Percentiles rank a stretch among this genome's conserved stretches.
Evolutionary conservation across 2,329 filamentous ascomycete species (phyloP).

Genomic region (Phoma sp.): DNA sequence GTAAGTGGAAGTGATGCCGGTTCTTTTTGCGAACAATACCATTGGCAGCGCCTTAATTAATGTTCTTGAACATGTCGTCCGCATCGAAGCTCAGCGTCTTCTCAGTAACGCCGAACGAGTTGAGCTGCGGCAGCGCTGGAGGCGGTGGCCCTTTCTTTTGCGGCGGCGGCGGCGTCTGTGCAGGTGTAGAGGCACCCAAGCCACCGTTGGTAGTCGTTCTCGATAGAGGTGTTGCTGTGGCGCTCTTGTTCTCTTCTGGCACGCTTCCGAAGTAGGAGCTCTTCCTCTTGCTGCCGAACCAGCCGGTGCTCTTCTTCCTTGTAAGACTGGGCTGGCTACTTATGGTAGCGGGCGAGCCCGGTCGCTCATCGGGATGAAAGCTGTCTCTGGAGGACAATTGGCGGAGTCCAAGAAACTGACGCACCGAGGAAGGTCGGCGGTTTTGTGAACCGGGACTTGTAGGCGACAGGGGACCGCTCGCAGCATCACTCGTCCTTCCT

Average conservation of each 20-base stretch:
- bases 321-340: slow-evolving; percentile 40
- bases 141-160: slow-evolving; percentile 46
- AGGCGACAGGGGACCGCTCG: slow-evolving; percentile 37
- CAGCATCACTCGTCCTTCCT: slow-evolving; percentile 37
- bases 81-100: slow-evolving; percentile 42
- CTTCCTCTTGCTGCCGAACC: slow-evolving; percentile 49
- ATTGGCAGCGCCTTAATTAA: slow-evolving; percentile 33
- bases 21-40: neutral
- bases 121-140: slow-evolving; percentile 49
- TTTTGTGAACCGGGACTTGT: slow-evolving; percentile 33
- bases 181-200: slow-evolving; percentile 20
- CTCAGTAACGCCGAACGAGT: slow-evolving; percentile 44
- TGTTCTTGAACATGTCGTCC: slow-evolving; percentile 51
- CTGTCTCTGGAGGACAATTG: slow-evolving; percentile 46
- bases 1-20: slow-evolving; percentile 18
- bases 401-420: slow-evolving; percentile 49
- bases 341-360: slow-evolving; percentile 45
- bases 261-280: slow-evolving; percentile 41
- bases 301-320: slow-evolving; percentile 48
- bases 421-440: slow-evolving; percentile 47
- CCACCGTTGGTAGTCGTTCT: slow-evolving; percentile 24
- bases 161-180: slow-evolving; percentile 13
- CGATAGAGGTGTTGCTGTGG: slow-evolving; percentile 11
- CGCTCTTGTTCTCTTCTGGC: slow-evolving; percentile 40
- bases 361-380: slow-evolving; percentile 41